Percentiles rank a stretch among this genome's conserved stretches.
Evolutionary conservation across 306 rosid genomes (phyloP).

Genomic region (Heteromeles arbutifolia): DNA sequence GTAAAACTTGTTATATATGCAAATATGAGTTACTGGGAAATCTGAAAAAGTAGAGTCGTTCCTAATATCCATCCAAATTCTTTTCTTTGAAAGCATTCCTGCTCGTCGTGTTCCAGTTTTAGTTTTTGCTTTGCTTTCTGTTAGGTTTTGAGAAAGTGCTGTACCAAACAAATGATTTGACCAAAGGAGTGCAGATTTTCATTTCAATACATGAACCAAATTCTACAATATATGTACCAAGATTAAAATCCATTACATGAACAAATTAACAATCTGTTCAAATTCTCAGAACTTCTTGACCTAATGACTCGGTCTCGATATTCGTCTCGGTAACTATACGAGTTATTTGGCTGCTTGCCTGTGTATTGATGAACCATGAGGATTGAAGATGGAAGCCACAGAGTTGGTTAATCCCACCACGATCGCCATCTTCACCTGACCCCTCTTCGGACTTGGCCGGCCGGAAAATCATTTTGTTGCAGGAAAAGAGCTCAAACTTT

Average conservation of each 20-base stretch:
- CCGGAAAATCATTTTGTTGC: conserved; percentile 15
- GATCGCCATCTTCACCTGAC: conserved; percentile 58
- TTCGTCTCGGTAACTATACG: background rate
- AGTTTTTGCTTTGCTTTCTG: background rate
- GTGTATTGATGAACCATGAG: background rate
- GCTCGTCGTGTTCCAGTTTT: too few relatives aligned
- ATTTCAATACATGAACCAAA: background rate
- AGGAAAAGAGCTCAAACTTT: background rate
- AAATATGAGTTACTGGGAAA: too few relatives aligned
- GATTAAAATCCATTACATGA: background rate
- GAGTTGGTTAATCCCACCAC: conserved; percentile 54
- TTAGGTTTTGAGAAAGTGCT: background rate
- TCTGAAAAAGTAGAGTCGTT: too few relatives aligned
- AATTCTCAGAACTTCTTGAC: background rate
- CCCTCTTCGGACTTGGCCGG: conserved; percentile 61
- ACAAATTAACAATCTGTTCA: background rate
- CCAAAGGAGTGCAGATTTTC: background rate
- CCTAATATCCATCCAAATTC: too few relatives aligned
- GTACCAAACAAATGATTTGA: background rate
- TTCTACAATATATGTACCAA: background rate
- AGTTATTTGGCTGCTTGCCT: background rate
- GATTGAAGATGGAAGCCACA: conserved; percentile 57
- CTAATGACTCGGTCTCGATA: background rate
- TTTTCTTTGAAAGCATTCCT: too few relatives aligned
- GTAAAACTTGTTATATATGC: too few relatives aligned